Evolutionary conservation across 2,329 filamentous ascomycete species (phyloP), one percentile per base, ranked within the genome.

Genomic region (Ophiostoma australiae): DNA sequence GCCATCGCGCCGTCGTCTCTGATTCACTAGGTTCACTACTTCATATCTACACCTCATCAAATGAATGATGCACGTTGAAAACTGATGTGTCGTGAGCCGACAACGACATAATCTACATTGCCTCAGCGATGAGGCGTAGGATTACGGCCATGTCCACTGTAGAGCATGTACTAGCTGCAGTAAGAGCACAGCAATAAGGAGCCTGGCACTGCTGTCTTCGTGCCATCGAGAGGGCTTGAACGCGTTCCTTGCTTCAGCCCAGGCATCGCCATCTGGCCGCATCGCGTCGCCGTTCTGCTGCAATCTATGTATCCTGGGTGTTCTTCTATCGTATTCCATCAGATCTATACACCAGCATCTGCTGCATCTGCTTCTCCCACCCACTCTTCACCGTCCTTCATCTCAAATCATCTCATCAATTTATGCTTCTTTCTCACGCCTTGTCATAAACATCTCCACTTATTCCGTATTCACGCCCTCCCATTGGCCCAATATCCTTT

Each of bases 401-500:
- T 23, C 52, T 27, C 52, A 27, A 58, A 8, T 63, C 58, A 35
- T 35, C 31, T 63, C 58, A n/a, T 61, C 55, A 13, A 31, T 17
- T 37, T 31, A n/a, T 37, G 61, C 61, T 37, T 37, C 61, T 35
- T 65, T n/a, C 58, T 65, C 61, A 65, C 31, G 20, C 31, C 27
- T 44, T 55, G 67, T 71, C 55, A 37, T 63, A 13, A 31, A 67
- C 3, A 3, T 61, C 23, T 44, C 70, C 70, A 69, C 58, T 55
- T 52, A 58, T 44, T 37, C 20, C n/a, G 15, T 61, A 67, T 71
- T 55, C 0, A 23, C 20, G 4, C 33, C 15, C 44, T n/a, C 27
- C 33, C 33, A 71, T 71, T 71, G 70, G 70, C 61, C 48, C 2
- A 58, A 27, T 23, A 6, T 4, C 39, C 15, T 65, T 72, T 65